Evolutionary conservation across 192 early-diverging fungal species (phyloP).

Genomic region (Podila verticillata): DNA sequence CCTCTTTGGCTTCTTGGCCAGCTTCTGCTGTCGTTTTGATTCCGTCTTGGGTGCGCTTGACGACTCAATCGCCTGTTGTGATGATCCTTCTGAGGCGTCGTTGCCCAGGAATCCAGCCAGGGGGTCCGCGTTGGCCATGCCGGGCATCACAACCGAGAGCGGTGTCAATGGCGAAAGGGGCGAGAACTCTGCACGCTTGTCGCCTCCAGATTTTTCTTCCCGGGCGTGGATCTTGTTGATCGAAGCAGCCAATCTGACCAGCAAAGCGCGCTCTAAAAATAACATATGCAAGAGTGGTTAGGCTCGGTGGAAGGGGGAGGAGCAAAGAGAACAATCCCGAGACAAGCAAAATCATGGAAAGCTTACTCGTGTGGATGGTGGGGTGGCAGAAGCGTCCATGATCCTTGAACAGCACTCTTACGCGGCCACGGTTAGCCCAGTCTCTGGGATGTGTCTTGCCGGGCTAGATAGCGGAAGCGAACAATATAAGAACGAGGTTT

Average conservation of each 20-base stretch:
- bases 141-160: constrained; percentile 40
- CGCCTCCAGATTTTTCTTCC: constrained; percentile 15
- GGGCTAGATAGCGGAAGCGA: constrained; percentile 5
- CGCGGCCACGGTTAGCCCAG: constrained; percentile 75
- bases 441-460: constrained; percentile 76
- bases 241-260: constrained; percentile 30
- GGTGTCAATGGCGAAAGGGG: constrained; percentile 43
- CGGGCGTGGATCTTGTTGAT: constrained; percentile 42
- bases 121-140: constrained; percentile 34
- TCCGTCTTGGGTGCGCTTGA: constrained; percentile 14
- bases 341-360: not conserved
- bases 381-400: constrained; percentile 52
- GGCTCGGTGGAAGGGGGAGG: not conserved
- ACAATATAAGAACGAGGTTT: not conserved
- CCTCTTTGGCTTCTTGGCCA: constrained; percentile 51
- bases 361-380: constrained; percentile 64
- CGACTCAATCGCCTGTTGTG: constrained; percentile 6
- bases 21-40: constrained; percentile 50
- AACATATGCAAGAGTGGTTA: not conserved
- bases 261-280: constrained; percentile 23
- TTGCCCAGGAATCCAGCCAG: constrained; percentile 41
- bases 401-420: constrained; percentile 69
- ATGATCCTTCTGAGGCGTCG: constrained; percentile 13
- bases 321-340: not conserved
- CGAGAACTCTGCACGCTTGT: constrained; percentile 37